Evolutionary conservation across 805 yeast genomes (phyloP).

Genomic region (Middelhovenomyces tepae): DNA sequence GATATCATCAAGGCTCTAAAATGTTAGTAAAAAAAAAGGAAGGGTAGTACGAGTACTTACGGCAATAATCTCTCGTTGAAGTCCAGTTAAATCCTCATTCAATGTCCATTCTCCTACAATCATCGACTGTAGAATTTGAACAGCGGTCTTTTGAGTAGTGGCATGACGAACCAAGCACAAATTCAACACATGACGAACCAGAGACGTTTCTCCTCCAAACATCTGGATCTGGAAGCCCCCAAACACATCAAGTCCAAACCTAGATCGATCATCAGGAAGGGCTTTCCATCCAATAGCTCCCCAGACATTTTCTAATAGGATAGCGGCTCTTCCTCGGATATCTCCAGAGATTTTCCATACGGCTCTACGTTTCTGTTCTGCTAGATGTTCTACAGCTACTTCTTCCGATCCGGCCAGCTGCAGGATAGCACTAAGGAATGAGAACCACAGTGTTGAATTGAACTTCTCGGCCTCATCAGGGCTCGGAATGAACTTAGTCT

Average conservation of each 20-base stretch:
- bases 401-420: constrained; percentile 59
- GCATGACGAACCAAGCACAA: constrained; percentile 61
- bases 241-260: constrained; percentile 53
- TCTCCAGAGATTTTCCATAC: constrained; percentile 55
- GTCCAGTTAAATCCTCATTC: constrained; percentile 47
- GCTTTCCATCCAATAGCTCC: constrained; percentile 59
- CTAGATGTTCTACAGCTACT: constrained; percentile 57
- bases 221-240: constrained; percentile 70
- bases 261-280: constrained; percentile 40
- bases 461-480: constrained; percentile 41
- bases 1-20: constrained; percentile 58
- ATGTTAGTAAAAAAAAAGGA: too few relatives aligned
- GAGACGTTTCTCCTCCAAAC: constrained; percentile 42
- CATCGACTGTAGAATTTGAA: constrained; percentile 60
- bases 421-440: constrained; percentile 48
- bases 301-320: constrained; percentile 58
- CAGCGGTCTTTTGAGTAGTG: constrained; percentile 53
- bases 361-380: constrained; percentile 66
- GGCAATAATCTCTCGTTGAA: constrained; percentile 53
- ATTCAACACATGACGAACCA: constrained; percentile 55
- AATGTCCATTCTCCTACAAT: constrained; percentile 57
- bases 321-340: constrained; percentile 51
- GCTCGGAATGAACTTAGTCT: constrained; percentile 44
- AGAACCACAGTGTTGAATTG: constrained; percentile 60
- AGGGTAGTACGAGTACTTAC: too few relatives aligned